Conservation (phyloP, 2,329 filamentous ascomycete species). For the Colletotrichum salicis region DNA sequence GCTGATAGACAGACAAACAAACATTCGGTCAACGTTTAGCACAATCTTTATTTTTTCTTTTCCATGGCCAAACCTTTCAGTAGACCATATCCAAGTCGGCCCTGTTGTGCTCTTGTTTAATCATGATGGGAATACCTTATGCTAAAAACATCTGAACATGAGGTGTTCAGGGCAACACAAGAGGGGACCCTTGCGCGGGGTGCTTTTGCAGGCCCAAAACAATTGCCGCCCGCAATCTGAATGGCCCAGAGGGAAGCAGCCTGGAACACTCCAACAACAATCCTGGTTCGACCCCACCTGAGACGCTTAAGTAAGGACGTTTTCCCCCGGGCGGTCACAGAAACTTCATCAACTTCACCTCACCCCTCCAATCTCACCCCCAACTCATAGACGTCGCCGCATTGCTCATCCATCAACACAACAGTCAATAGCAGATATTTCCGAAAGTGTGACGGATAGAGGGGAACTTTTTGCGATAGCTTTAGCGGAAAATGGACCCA, state of each 20-base stretch:
- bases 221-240: constrained; percentile 8
- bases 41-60: background rate
- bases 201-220: background rate
- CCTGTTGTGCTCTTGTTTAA: background rate
- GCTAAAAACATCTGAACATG: background rate
- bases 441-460: background rate
- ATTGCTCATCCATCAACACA: background rate
- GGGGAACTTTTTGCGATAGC: background rate
- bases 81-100: accelerated
- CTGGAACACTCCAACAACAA: too few relatives aligned
- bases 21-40: background rate
- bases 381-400: background rate
- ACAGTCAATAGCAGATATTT: background rate
- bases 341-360: background rate
- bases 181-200: too few relatives aligned
- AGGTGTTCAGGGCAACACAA: background rate
- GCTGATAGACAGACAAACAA: background rate
- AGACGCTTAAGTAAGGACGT: constrained; percentile 2
- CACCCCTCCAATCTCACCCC: background rate
- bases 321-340: background rate
- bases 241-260: background rate
- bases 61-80: background rate
- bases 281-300: constrained; percentile 1
- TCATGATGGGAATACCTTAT: background rate
- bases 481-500: constrained; percentile 13